phyloP scores from a whole-genome alignment of 352 stramenopile species.

The Phytophthora ohioensis region DNA sequence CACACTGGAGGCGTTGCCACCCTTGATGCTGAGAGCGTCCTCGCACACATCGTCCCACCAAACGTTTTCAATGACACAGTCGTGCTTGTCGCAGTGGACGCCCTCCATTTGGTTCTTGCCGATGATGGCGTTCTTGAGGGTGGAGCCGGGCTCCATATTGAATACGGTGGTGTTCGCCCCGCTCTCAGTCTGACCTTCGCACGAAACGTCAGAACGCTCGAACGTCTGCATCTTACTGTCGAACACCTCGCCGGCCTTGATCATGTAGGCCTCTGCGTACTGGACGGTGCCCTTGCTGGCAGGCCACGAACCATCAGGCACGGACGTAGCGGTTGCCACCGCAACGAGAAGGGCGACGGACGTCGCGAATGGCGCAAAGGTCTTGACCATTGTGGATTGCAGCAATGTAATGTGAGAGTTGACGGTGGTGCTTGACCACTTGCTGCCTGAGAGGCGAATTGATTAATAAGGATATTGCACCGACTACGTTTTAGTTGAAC shows the following conservation, averaged over 20 bases:
- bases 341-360: constrained; percentile 19
- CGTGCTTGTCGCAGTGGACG: no score
- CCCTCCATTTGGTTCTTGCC: no score
- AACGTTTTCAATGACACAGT: no score
- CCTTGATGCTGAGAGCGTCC: constrained; percentile 45
- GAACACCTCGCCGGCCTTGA: constrained; percentile 24
- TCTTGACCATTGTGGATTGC: constrained; percentile 26
- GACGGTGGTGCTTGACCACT: constrained; percentile 16
- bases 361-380: constrained; percentile 14
- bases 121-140: no score
- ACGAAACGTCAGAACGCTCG: constrained; percentile 48
- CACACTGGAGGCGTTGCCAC: constrained; percentile 36
- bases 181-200: no score
- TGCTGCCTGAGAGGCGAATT: constrained; percentile 25
- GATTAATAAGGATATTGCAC: constrained; percentile 19
- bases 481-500: no score
- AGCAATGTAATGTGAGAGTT: constrained; percentile 4
- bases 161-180: no score
- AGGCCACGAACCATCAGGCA: constrained; percentile 1
- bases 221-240: constrained; percentile 55
- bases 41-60: constrained; percentile 36
- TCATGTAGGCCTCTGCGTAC: constrained; percentile 33
- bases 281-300: not conserved
- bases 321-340: constrained; percentile 1
- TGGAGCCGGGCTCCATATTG: no score